Evolutionary conservation across 768 basidiomycete genomes (phyloP).

Genomic region (Phanerochaete carnosa): DNA sequence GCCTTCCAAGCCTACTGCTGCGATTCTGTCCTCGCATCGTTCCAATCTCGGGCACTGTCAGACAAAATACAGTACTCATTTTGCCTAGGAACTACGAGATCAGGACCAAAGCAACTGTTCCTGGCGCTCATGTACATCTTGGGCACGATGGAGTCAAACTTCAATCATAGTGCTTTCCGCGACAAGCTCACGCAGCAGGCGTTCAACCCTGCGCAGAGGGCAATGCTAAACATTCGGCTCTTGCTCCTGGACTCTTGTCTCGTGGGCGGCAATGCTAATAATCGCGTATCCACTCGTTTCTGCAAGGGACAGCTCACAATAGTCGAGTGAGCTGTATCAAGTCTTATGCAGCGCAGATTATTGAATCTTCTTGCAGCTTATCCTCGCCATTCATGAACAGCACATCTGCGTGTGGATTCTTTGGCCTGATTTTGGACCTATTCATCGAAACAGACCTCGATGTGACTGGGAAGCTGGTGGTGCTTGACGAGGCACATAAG

Average conservation of each 20-base stretch:
- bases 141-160: constrained; percentile 60
- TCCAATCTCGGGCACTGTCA: too few relatives aligned
- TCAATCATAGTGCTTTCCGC: constrained; percentile 49
- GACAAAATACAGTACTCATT: too few relatives aligned
- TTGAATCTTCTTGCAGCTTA: constrained; percentile 23
- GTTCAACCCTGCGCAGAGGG: constrained; percentile 55
- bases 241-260: constrained; percentile 59
- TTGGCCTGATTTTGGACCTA: constrained; percentile 63
- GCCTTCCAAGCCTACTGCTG: too few relatives aligned
- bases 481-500: constrained; percentile 78
- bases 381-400: constrained; percentile 75
- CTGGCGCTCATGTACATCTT: constrained; percentile 57
- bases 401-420: constrained; percentile 62
- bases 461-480: constrained; percentile 58
- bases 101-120: too few relatives aligned
- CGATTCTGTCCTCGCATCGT: too few relatives aligned
- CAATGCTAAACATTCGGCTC: constrained; percentile 60
- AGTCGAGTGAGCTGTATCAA: constrained; percentile 36
- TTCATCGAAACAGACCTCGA: constrained; percentile 57
- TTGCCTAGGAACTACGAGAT: too few relatives aligned
- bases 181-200: constrained; percentile 42
- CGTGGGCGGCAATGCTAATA: constrained; percentile 23
- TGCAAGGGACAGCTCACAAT: constrained; percentile 58
- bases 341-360: constrained; percentile 20
- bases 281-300: constrained; percentile 38